Evolutionary conservation across 768 basidiomycete species (phyloP), one percentile per base, ranked within the genome.

Genomic region (Naganishia antarctica): DNA sequence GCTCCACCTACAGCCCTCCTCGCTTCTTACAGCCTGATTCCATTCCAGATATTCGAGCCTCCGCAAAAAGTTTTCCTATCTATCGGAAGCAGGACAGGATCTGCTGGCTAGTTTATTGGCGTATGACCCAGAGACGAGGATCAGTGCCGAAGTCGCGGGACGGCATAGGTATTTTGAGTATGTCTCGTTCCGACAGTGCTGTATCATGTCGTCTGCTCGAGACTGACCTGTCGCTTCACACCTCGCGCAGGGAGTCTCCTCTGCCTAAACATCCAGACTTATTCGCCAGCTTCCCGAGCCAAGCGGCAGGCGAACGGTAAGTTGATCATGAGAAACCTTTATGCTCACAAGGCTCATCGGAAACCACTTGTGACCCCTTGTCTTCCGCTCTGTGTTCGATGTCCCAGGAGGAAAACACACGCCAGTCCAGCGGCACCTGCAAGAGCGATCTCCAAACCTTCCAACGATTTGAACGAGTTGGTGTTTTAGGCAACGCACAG

Each of bases 251-350:
- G 4, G 96, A 98, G 79, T 87, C 91, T 0, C 96, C 96, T 0
- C 79, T 90, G 40, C 96, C 96, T 0, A 98, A 99, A 74, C 93
- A 98, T 75, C 90, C 91, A 16, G 91, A 94, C 73, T 80, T 98
- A 64, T 98, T 99, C 79, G 84, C 89, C 1, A 93, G 91, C 2
- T 99, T 98, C 78, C 96, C 96, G 31, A 93, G 90, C 40, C 85
- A 88, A 26, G 96, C 96, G 25, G 94, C 93, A 18, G 96, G 96
- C 40, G 96, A 99, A 80, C 91, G 87, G 62, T 63, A 57, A 51
- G 62, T 63, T 13, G 26, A 16, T 7, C 18, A 3, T 28, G 48
- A 25, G 7, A 50, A n/a, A n/a, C n/a, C n/a, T n/a, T n/a, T n/a
- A n/a, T n/a, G n/a, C n/a, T n/a, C n/a, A n/a, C n/a, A n/a, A n/a